These are phyloP conservation scores for Phlegmacium glaucopus DNA, from an alignment of 768 basidiomycete genomes.

Conservation along the genomic window DNA sequence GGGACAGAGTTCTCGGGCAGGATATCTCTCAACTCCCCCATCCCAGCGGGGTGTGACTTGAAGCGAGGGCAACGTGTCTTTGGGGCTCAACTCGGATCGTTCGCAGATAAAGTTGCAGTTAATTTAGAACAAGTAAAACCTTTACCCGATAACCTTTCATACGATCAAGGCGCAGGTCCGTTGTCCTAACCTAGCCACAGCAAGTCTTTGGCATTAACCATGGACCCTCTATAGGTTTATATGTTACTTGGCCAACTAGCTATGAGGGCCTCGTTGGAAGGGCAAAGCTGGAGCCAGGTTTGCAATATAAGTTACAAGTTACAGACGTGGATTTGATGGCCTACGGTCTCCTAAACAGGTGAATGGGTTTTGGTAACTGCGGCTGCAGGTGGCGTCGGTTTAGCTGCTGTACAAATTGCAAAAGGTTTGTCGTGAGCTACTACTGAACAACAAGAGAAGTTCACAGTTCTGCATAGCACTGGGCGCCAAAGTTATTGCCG, in stretches of 20 bases:
- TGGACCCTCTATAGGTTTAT: slow-evolving; percentile 51
- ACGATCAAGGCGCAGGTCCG: slow-evolving; percentile 82
- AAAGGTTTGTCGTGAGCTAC: slow-evolving; percentile 55
- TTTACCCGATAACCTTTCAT: slow-evolving; percentile 73
- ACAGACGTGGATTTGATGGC: neutral
- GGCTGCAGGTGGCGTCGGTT: slow-evolving; percentile 94
- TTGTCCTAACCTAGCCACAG: slow-evolving; percentile 2
- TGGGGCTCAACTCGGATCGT: slow-evolving; percentile 76
- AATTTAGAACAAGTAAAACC: slow-evolving; percentile 49
- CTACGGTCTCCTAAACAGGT: slow-evolving; percentile 36
- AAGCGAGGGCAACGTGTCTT: slow-evolving; percentile 87
- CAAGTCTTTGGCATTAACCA: neutral
- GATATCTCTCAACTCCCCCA: slow-evolving; percentile 65
- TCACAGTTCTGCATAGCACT: slow-evolving; percentile 46
- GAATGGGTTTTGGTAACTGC: slow-evolving; percentile 94
- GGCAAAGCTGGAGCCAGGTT: slow-evolving; percentile 75
- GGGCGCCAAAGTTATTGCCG: slow-evolving; percentile 94
- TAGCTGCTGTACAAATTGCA: slow-evolving; percentile 88
- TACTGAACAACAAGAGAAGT: neutral
- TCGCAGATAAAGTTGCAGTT: slow-evolving; percentile 70
- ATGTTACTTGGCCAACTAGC: slow-evolving; percentile 88
- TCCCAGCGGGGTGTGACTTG: slow-evolving; percentile 76
- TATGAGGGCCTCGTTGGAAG: slow-evolving; percentile 90
- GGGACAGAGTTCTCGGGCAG: slow-evolving; percentile 85
- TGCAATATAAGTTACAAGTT: slow-evolving; percentile 8